These are phyloP conservation scores for Rhizoclosmatium globosum DNA, from an alignment of 192 early-diverging fungal genomes.

Conservation along the genomic window DNA sequence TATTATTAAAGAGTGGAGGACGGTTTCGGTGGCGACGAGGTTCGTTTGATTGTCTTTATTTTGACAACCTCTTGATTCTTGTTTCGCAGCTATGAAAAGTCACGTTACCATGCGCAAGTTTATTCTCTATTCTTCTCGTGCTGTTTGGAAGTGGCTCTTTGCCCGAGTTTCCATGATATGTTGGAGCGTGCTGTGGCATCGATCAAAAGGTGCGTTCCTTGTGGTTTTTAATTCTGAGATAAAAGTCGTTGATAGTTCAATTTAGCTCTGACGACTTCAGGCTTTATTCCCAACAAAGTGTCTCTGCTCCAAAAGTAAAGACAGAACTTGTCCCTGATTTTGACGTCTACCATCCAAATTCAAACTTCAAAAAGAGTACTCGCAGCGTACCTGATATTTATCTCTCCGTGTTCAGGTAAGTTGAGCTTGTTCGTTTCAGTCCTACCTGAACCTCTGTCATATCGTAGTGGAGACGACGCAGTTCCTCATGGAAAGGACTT, in stretches of 20 bases:
- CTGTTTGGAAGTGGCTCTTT: constrained; percentile 16
- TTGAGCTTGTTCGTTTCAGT: neutral
- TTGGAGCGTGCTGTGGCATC: neutral
- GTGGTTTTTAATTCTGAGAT: too few relatives aligned
- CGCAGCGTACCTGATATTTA: constrained; percentile 3
- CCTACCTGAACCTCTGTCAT: neutral
- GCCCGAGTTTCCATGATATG: neutral
- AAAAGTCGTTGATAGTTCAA: too few relatives aligned
- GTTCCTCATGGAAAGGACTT: neutral
- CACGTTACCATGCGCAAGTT: neutral
- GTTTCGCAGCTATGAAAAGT: neutral
- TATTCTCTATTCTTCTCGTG: neutral
- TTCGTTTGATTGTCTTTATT: neutral
- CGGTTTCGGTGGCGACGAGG: constrained; percentile 12
- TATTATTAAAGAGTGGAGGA: neutral
- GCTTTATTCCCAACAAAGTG: too few relatives aligned
- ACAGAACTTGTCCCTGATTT: neutral
- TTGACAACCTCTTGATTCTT: neutral
- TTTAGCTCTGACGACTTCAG: too few relatives aligned
- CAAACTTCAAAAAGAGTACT: constrained; percentile 11
- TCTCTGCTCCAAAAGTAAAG: too few relatives aligned
- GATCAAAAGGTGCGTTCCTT: neutral
- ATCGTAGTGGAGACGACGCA: neutral
- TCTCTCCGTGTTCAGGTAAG: constrained; percentile 3
- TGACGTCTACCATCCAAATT: constrained; percentile 11